These are phyloP conservation scores for Mortierella antarctica DNA, from an alignment of 192 early-diverging fungal genomes.

Conservation along the genomic window DNA sequence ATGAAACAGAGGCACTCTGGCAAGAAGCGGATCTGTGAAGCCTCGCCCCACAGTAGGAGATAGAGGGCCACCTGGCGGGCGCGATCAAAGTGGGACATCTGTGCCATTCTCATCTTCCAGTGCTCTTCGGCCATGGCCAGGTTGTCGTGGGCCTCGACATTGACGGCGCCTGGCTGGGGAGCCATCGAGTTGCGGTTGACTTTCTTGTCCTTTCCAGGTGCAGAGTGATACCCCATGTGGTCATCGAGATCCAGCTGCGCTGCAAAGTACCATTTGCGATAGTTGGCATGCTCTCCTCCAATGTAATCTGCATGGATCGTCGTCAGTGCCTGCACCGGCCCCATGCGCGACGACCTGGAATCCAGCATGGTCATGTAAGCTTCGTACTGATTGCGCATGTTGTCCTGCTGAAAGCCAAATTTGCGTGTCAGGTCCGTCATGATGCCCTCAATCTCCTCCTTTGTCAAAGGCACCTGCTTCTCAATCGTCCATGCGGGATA, in stretches of 20 bases:
- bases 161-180: conserved; percentile 40
- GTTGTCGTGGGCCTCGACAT: conserved; percentile 30
- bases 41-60: conserved; percentile 85
- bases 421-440: conserved; percentile 73
- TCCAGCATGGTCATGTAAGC: conserved; percentile 84
- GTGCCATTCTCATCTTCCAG: conserved; percentile 79
- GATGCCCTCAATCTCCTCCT: conserved; percentile 75
- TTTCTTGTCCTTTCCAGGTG: conserved; percentile 37
- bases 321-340: conserved; percentile 73
- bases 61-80: conserved; percentile 79
- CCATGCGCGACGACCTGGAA: conserved; percentile 80
- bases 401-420: conserved; percentile 84
- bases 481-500: conserved; percentile 69
- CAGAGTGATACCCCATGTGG: conserved; percentile 50
- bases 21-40: conserved; percentile 76
- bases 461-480: conserved; percentile 71
- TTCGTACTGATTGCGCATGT: conserved; percentile 80
- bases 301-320: conserved; percentile 84
- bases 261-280: conserved; percentile 87
- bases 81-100: conserved; percentile 76
- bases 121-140: conserved; percentile 57
- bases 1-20: conserved; percentile 83
- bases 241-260: conserved; percentile 73
- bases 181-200: conserved; percentile 43
- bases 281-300: conserved; percentile 85